Conservation (phyloP, 192 early-diverging fungal genomes). For the Rhizophagus clarus region DNA sequence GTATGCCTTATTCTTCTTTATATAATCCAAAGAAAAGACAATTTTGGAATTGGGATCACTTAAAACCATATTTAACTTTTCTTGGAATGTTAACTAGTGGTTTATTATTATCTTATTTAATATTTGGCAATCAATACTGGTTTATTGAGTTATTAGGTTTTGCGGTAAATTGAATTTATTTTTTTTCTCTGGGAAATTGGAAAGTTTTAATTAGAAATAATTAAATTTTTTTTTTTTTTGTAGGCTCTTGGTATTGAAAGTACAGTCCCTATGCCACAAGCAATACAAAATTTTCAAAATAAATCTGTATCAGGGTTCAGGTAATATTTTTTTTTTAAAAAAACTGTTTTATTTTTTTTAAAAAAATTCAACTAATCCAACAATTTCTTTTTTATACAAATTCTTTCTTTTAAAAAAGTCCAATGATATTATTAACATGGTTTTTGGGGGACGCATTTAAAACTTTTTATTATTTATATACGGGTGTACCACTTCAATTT, state of each 20-base stretch:
- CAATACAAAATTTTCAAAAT: conserved; percentile 47
- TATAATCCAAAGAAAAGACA: conserved; percentile 13
- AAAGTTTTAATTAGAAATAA: not conserved
- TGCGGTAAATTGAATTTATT: conserved; percentile 17
- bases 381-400: not conserved
- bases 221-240: not conserved
- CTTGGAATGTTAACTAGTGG: conserved; percentile 31
- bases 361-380: not conserved
- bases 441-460: conserved; percentile 63
- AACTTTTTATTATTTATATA: conserved; percentile 56
- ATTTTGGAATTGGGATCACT: conserved; percentile 49
- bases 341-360: not conserved
- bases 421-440: conserved; percentile 47
- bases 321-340: not conserved
- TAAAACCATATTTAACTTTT: conserved; percentile 43
- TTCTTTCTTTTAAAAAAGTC: not conserved
- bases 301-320: conserved; percentile 56
- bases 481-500: conserved; percentile 54
- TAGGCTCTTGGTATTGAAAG: conserved; percentile 58
- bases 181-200: not conserved
- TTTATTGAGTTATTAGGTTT: conserved; percentile 46
- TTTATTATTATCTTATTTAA: conserved; percentile 34
- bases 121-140: conserved; percentile 28
- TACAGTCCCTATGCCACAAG: conserved; percentile 63
- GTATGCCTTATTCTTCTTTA: conserved; percentile 32